Base-by-base conservation (phyloP, 371 early-diverging fungal genomes). In the Mucor circinelloides region DNA sequence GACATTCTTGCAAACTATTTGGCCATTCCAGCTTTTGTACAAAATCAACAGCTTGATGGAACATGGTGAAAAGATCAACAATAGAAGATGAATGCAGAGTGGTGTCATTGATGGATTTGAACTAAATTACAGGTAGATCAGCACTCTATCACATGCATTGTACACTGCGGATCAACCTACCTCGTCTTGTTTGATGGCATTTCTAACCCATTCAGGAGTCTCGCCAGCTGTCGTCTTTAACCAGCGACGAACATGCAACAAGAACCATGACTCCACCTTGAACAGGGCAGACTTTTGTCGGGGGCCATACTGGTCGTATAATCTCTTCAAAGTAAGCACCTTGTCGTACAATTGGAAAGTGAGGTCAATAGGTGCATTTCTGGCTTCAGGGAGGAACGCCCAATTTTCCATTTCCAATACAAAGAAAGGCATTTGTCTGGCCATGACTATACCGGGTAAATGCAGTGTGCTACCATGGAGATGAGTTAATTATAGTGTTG, bases 21-120 rank as follows among this genome's bases (percentile, higher is more conserved):
- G 94, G 94, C 94, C 94, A 94, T 60, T 88, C 82, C 36, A 94
- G 63, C n/a, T 81, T 83, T 58, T 87, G 85, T 15, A 91, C 76
- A 73, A 88, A 89, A 8, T 89, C 87, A 17, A 90, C 79, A 7
- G 91, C 89, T 73, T 93, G 91, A 55, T 91, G 87, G 67, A 93
- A 92, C 76, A 90, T 89, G 32, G 88, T 83, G 60, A 92, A 86
- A 7, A 94, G 70, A 71, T 94, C 94, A 10, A 91, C 87, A 40
- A 92, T 90, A 0, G 94, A 94, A 7, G 93, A 91, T 2, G 94
- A 93, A 69, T 93, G 91, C 25, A 83, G 78, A 13, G 90, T 87
- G 10, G 82, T 83, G 0, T 87, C 88, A 68, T 83, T 86, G 59
- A 88, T 75, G 58, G 82, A 64, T 69, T 84, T 74, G 73, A 87